Base-by-base conservation (phyloP, 2,329 filamentous ascomycete species). In the Xylogone sp. region DNA sequence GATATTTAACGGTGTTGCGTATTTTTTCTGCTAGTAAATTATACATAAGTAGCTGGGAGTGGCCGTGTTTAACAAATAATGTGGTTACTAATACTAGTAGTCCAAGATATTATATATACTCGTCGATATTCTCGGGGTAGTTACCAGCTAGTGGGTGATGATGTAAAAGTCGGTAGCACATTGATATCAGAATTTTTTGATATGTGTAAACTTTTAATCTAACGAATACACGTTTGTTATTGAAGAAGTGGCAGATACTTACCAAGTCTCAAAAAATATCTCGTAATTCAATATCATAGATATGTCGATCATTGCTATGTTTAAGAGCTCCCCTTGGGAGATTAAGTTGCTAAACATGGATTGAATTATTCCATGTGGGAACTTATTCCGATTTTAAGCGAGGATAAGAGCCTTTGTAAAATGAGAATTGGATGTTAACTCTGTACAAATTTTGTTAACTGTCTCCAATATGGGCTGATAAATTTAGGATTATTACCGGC, bases 111-210 rank as follows among this genome's bases (percentile, higher is more conserved):
- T 63, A 39, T 4, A 56, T 42, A 22, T 61, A 52, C 42, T 58
- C 59, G 44, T 53, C 12, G 20, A 7, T 2, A 18, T 31, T 24
- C 18, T 24, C 21, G 46, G 48, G 24, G 13, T 46, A 45, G 13
- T 22, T 24, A n/a, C 27, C n/a, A 18, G 19, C 20, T 5, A 59
- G 10, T n/a, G 59, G 46, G 8, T 53, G 56, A 9, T 62, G 48
- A 16, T 56, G 45, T 20, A 67, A 22, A 1, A 69, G 53, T 19
- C 57, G 61, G 48, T 67, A 65, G 4, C 59, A 61, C 7, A 63
- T 47, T 20, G 58, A 48, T 18, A 64, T 51, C 24, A 66, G 44
- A 7, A 59, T 50, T 42, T n/a, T 60, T 39, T 68, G 61, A 24
- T 65, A 65, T n/a, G 53, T 49, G 21, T 54, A 42, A 21, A 57